Conservation (phyloP, 2,329 filamentous ascomycete species). For the Verticillium albo-atrum region DNA sequence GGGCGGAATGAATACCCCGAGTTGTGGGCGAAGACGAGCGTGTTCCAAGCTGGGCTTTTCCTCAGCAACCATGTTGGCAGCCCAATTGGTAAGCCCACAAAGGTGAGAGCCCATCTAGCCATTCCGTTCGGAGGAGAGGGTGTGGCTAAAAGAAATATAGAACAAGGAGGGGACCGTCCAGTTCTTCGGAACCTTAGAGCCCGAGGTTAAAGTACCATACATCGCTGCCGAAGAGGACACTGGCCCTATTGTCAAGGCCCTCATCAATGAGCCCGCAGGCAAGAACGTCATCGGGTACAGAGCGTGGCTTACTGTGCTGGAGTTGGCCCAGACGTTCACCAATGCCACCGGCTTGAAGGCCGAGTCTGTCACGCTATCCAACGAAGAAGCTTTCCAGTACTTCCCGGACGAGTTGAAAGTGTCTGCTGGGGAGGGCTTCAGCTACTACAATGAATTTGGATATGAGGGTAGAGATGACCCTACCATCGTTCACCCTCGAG, state of each 20-base stretch:
- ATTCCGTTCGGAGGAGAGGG: neutral
- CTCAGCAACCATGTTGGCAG: conserved; percentile 11
- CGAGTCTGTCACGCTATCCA: conserved; percentile 2
- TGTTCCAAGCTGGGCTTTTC: conserved; percentile 13
- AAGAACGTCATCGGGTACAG: conserved; percentile 18
- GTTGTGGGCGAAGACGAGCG: conserved; percentile 17
- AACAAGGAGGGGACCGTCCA: conserved; percentile 12
- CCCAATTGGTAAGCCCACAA: conserved; percentile 1
- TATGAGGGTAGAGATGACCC: conserved; percentile 11
- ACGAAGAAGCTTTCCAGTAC: neutral
- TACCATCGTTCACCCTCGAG: conserved; percentile 7
- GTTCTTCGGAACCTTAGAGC: conserved; percentile 11
- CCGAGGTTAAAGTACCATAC: conserved; percentile 14
- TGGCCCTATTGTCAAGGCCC: conserved; percentile 15
- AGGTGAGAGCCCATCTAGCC: conserved; percentile 3
- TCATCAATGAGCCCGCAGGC: conserved; percentile 12
- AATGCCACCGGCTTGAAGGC: conserved; percentile 10
- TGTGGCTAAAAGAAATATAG: conserved; percentile 3
- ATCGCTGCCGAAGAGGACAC: conserved; percentile 20
- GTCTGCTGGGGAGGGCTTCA: conserved; percentile 6
- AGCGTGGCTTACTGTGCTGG: conserved; percentile 14
- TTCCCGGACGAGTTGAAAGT: conserved; percentile 3
- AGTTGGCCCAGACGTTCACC: conserved; percentile 13
- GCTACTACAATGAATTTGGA: conserved; percentile 12
- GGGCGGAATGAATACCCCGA: conserved; percentile 8